phyloP scores from a whole-genome alignment of 176 grass and related monocot genomes.

The Oryza glaberrima region DNA sequence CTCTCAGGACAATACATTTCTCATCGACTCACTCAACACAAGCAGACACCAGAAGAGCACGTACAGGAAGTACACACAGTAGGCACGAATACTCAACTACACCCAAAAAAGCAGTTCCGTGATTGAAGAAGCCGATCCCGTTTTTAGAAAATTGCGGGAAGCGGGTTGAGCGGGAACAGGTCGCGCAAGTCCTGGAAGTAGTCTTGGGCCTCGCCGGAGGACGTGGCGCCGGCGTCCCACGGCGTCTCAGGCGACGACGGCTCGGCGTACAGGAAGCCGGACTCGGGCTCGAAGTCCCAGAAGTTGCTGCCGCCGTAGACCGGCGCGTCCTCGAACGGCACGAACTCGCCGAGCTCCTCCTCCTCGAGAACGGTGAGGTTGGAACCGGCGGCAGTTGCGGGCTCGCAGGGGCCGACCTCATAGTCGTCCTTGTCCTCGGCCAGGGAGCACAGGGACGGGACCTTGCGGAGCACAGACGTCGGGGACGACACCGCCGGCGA shows the following conservation, averaged over 20 bases:
- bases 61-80: neutral
- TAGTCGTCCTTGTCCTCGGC: slow-evolving; percentile 42
- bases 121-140: neutral
- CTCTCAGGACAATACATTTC: slow-evolving; percentile 41
- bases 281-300: slow-evolving; percentile 51
- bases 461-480: slow-evolving; percentile 81
- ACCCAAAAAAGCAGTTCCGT: slow-evolving; percentile 4
- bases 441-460: slow-evolving; percentile 52
- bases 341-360: slow-evolving; percentile 56
- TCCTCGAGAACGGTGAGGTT: slow-evolving; percentile 37
- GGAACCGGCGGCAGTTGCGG: neutral
- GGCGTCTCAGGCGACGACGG: slow-evolving; percentile 51
- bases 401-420: neutral
- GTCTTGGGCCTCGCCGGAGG: slow-evolving; percentile 41
- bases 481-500: slow-evolving; percentile 68
- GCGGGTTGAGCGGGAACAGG: slow-evolving; percentile 83
- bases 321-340: slow-evolving; percentile 66
- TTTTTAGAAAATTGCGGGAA: slow-evolving; percentile 85
- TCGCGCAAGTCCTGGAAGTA: slow-evolving; percentile 92
- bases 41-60: neutral
- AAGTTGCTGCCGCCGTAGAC: slow-evolving; percentile 54
- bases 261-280: slow-evolving; percentile 56
- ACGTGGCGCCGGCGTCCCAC: slow-evolving; percentile 8
- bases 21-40: slow-evolving; percentile 26
- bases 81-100: slow-evolving; percentile 23